phyloP scores from a whole-genome alignment of 2,329 filamentous ascomycete species.

The Alternaria gansuensis region DNA sequence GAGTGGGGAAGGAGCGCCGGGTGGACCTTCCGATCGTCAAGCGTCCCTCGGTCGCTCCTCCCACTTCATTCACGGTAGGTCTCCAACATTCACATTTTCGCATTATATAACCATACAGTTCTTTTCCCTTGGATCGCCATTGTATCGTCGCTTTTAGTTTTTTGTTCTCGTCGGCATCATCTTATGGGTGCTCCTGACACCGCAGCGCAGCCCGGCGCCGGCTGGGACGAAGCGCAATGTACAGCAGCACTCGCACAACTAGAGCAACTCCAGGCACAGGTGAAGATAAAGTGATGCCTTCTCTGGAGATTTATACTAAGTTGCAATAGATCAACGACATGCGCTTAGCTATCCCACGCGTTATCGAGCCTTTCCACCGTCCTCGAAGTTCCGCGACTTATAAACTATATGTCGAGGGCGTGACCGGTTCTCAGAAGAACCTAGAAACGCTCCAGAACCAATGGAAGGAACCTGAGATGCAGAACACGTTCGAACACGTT shows the following conservation, averaged over 20 bases:
- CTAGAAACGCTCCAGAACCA: constrained; percentile 50
- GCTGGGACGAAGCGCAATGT: constrained; percentile 54
- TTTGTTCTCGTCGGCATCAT: constrained; percentile 7
- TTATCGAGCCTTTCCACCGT: constrained; percentile 53
- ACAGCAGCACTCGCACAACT: constrained; percentile 57
- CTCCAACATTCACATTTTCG: constrained; percentile 17
- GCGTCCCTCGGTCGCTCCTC: constrained; percentile 12
- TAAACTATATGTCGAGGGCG: constrained; percentile 51
- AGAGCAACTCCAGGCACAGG: constrained; percentile 56
- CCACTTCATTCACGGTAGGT: constrained; percentile 18
- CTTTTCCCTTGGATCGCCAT: neutral
- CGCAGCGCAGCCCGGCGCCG: constrained; percentile 28
- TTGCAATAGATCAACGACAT: constrained; percentile 53
- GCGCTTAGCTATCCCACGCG: constrained; percentile 55
- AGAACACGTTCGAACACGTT: constrained; percentile 47
- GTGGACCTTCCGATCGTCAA: constrained; percentile 21
- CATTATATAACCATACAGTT: neutral
- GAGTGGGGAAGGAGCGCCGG: constrained; percentile 15
- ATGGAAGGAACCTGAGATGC: constrained; percentile 52
- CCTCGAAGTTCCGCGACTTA: constrained; percentile 47
- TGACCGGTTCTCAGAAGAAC: constrained; percentile 47
- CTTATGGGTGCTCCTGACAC: constrained; percentile 30
- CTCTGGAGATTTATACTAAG: constrained; percentile 15
- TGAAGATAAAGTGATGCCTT: constrained; percentile 21
- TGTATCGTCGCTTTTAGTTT: neutral